phyloP scores from a whole-genome alignment of 345 rosid genomes.

The Gossypium anomalum region DNA sequence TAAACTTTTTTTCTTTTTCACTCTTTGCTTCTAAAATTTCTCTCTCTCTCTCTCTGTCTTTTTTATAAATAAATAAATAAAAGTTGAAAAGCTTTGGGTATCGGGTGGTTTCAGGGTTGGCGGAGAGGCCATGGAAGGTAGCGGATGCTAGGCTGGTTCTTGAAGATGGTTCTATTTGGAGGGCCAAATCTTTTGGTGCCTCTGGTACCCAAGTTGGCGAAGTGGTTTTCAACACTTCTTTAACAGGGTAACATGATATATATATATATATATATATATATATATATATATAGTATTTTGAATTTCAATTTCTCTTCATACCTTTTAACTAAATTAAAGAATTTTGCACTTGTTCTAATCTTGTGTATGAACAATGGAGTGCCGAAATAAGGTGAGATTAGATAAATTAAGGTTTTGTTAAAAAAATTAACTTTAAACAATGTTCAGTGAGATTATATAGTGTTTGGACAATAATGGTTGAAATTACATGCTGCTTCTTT shows the following conservation, averaged over 20 bases:
- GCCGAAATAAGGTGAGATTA: not conserved
- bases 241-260: slow-evolving; percentile 60
- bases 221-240: slow-evolving; percentile 91
- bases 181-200: slow-evolving; percentile 94
- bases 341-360: not conserved
- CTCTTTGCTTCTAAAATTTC: not conserved
- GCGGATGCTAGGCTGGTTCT: slow-evolving; percentile 85
- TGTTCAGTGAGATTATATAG: not conserved
- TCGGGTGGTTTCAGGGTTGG: slow-evolving; percentile 34
- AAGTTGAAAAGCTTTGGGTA: not conserved
- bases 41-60: not conserved
- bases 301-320: not conserved
- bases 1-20: slow-evolving; percentile 17
- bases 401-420: too few relatives aligned
- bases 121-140: slow-evolving; percentile 79
- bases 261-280: too few relatives aligned
- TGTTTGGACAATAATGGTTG: not conserved
- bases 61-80: not conserved
- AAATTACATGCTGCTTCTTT: not conserved
- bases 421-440: too few relatives aligned
- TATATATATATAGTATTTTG: not conserved
- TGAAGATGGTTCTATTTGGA: slow-evolving; percentile 93
- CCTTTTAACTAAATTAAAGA: not conserved
- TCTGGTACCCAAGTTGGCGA: slow-evolving; percentile 91
- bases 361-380: not conserved